phyloP scores from a whole-genome alignment of 1,139 yeast genomes.

The Kluyveromyces sp. region DNA sequence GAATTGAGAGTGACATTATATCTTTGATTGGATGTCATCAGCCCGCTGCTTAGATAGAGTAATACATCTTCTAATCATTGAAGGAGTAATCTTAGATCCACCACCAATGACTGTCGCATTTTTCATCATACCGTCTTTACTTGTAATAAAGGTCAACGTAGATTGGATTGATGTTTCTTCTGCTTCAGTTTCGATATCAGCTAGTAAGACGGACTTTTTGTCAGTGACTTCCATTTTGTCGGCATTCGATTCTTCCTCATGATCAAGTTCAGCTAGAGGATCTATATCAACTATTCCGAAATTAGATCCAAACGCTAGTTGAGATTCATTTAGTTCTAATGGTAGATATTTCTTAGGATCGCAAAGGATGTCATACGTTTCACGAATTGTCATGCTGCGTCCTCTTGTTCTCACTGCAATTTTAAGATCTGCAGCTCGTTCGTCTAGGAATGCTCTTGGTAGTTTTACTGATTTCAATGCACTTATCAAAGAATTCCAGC shows the following conservation, averaged over 20 bases:
- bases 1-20: background rate
- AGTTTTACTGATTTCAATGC: constrained; percentile 56
- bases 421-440: constrained; percentile 43
- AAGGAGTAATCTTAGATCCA: constrained; percentile 40
- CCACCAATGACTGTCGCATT: constrained; percentile 38
- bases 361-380: constrained; percentile 38
- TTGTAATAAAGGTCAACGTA: constrained; percentile 28
- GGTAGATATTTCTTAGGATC: constrained; percentile 32
- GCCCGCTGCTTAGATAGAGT: constrained; percentile 39
- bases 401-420: constrained; percentile 47
- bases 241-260: constrained; percentile 17
- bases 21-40: constrained; percentile 21
- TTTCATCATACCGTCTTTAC: constrained; percentile 29
- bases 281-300: constrained; percentile 53
- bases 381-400: constrained; percentile 41
- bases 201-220: constrained; percentile 38
- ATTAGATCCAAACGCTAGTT: constrained; percentile 47
- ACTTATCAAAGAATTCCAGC: constrained; percentile 59
- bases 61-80: constrained; percentile 40
- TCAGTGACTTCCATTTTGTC: constrained; percentile 25
- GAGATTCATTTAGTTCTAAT: constrained; percentile 33
- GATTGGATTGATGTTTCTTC: constrained; percentile 45
- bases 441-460: constrained; percentile 62
- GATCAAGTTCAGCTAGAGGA: constrained; percentile 31
- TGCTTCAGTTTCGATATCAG: constrained; percentile 74